Base-by-base conservation (phyloP, 352 stramenopile genomes). In the Globisporangium paddicum region DNA sequence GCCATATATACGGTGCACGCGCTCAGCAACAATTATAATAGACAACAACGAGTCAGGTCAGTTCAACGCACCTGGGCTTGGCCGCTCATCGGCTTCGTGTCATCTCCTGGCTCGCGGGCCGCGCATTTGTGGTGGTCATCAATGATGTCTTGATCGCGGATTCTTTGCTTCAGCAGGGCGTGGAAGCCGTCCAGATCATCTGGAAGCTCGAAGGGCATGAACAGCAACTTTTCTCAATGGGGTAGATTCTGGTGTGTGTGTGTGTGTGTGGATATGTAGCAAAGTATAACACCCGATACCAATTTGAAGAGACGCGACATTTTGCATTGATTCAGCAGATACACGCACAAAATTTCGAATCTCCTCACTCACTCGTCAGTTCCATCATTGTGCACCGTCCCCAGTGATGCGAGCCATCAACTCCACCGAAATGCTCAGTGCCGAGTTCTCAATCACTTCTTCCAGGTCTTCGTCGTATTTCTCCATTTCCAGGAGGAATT, bases 381-480 rank as follows among this genome's bases (percentile, higher is more conserved):
- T 7, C 16, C 19, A 44, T 21, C 18, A 44, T 14, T n/a, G 38
- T 5, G 16, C 38, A 18, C 16, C 19, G 4, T 44, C 0, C 1
- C 16, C 16, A 44, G 16, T 19, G 16, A 75, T 50, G 2, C 71
- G 67, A 16, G 65, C 75, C 10, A 66, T 68, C 35, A 93, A 71
- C 42, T 87, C 82, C 8, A 90, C 66, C 0, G 67, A 45, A 26
- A 88, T 62, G 42, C 66, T 83, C 5, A 84, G 55, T 18, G 75
- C 49, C 18, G 72, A 80, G 25, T 86, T 81, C 42, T 88, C 77
- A 19, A 87, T 72, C 40, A 75, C 67, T 53, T 88, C 64, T 49
- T 82, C 71, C 11, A 74, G 57, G 14, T 82, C 71, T 61, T 88
- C 77, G 59, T 93, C 79, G 50, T 78, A 77, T 30, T 79, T 87